Evolutionary conservation across 2,329 filamentous ascomycete genomes (phyloP).

Genomic region (Fusarium nelsonii): DNA sequence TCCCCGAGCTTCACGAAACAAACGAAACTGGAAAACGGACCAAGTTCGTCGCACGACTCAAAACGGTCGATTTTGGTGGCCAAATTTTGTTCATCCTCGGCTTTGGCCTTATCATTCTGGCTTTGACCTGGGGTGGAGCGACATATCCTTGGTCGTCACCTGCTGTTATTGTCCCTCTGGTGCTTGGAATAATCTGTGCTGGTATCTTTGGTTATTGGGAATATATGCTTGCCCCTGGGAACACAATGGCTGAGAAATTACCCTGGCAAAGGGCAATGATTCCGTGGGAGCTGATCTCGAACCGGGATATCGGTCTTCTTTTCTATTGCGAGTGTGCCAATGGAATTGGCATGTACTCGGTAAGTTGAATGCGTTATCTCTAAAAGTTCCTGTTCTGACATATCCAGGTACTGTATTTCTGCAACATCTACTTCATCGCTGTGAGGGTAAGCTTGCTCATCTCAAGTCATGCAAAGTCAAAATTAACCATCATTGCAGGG

Average conservation of each 20-base stretch:
- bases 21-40: conserved; percentile 49
- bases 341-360: conserved; percentile 66
- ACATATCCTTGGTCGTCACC: conserved; percentile 64
- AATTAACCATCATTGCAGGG: conserved; percentile 51
- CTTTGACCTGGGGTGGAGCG: conserved; percentile 67
- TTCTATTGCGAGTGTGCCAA: conserved; percentile 71
- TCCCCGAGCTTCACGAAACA: conserved; percentile 60
- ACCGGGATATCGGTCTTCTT: conserved; percentile 71
- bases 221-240: conserved; percentile 65
- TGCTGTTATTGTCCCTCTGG: conserved; percentile 62
- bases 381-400: conserved; percentile 52
- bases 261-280: conserved; percentile 72
- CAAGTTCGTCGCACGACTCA: conserved; percentile 60
- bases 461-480: too few relatives aligned
- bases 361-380: conserved; percentile 40
- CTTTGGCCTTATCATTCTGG: conserved; percentile 66
- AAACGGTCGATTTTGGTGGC: conserved; percentile 68
- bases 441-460: conserved; percentile 56
- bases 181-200: conserved; percentile 59
- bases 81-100: conserved; percentile 68
- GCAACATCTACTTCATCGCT: conserved; percentile 75
- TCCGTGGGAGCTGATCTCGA: conserved; percentile 68
- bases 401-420: conserved; percentile 71
- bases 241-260: conserved; percentile 60
- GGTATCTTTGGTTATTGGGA: conserved; percentile 63